Evolutionary conservation across 371 early-diverging fungal species (phyloP), one percentile per base, ranked within the genome.

Genomic region (Coemansia sp.): DNA sequence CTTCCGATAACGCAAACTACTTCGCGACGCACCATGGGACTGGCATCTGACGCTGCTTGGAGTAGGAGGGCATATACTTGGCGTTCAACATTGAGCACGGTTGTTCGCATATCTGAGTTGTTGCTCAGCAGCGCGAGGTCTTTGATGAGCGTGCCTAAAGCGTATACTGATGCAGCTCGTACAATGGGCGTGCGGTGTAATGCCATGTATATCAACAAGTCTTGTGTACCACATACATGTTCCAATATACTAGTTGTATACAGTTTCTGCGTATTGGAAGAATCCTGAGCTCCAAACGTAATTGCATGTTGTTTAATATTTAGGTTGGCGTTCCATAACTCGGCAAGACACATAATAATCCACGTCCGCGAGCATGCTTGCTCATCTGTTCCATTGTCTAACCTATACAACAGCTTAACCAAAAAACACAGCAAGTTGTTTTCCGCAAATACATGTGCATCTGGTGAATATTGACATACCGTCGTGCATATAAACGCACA

Each of bases 401-500:
- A 71, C 41, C 62, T 64, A 48, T 61, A 66, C 58, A 80, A 40
- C 48, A 78, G 68, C 21, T 65, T 61, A 15, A 80, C 44, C 13
- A 71, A 66, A 55, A 65, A 67, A 53, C 70, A 67, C 41, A 80
- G 65, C 54, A 70, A 61, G 3, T 75, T 69, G 46, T 66, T 70
- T 21, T 67, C 58, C 36, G 93, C 69, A 75, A 93, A 94, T 3
- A 92, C 92, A 53, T 88, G 95, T 11, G 95, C 96, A 6, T 82
- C 81, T 17, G 83, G 86, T 73, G 87, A 91, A 57, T 90, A 85
- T 28, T 88, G 85, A 69, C 96, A 96, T 73, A 96, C 91, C 4
- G 93, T 90, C 0, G 96, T 86, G 21, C 97, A 81, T 51, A 96
- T 92, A 80, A 96, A 92, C 86, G 81, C 93, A 89, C 95, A 94